A percentile compares a stretch with the other conserved stretches of the same genome.
These are phyloP conservation scores for Cyamopsis tetragonoloba DNA, from an alignment of 306 rosid species.

Conservation along the genomic window DNA sequence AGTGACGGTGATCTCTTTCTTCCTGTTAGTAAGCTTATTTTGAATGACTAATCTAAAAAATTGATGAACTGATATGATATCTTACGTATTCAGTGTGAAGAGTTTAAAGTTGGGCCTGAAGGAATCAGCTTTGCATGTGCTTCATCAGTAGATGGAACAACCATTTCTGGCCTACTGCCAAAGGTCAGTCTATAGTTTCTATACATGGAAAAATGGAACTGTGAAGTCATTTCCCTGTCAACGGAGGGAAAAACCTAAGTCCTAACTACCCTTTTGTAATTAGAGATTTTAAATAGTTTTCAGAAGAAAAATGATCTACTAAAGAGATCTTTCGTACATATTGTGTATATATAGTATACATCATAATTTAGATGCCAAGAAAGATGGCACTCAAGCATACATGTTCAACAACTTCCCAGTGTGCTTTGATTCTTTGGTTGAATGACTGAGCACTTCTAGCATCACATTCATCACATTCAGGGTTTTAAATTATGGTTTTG, in stretches of 20 bases:
- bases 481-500: background rate
- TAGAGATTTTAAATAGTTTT: background rate
- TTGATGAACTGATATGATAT: conserved; percentile 18
- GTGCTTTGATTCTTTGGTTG: background rate
- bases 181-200: conserved; percentile 52
- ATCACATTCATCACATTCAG: too few species aligned
- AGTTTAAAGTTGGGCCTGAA: conserved; percentile 45
- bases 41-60: conserved; percentile 13
- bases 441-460: background rate
- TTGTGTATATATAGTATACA: too few species aligned
- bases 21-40: background rate
- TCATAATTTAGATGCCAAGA: background rate
- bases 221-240: background rate
- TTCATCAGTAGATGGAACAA: conserved; percentile 48
- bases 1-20: conserved; percentile 55
- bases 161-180: conserved; percentile 55
- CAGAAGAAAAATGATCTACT: background rate
- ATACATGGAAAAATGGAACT: background rate
- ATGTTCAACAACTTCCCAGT: background rate
- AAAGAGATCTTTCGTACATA: background rate
- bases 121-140: conserved; percentile 52
- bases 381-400: background rate
- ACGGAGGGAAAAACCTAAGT: background rate
- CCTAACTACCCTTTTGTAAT: background rate
- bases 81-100: conserved; percentile 49